Evolutionary conservation across 2,329 filamentous ascomycete species (phyloP).

Genomic region (Lizonia empirigonia): DNA sequence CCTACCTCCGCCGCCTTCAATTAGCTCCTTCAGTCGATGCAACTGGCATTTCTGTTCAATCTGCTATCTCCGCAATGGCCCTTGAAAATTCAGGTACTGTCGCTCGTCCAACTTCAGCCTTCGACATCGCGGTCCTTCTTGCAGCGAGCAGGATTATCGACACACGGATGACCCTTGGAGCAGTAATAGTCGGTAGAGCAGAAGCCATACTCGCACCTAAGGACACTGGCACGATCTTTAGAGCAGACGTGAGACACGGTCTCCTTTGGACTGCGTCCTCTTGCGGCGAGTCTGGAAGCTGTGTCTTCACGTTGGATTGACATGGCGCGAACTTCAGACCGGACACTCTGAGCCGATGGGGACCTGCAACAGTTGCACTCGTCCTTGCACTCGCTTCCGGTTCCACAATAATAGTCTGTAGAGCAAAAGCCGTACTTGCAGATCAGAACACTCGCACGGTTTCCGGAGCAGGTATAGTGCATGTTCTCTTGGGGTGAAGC

Average conservation of each 20-base stretch:
- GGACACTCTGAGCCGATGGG: not conserved
- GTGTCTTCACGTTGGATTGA: not conserved
- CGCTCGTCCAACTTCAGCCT: not conserved
- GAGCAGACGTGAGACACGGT: not conserved
- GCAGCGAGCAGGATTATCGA: slow-evolving; percentile 7
- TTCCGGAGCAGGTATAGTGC: slow-evolving; percentile 7
- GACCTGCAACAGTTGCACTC: not conserved
- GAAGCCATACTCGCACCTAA: slow-evolving; percentile 5
- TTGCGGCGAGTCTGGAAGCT: not conserved
- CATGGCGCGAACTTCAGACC: not conserved
- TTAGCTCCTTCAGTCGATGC: not conserved
- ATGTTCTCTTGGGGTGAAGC: slow-evolving; percentile 4
- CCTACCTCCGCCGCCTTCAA: not conserved
- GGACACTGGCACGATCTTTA: slow-evolving; percentile 5
- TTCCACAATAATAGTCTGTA: slow-evolving; percentile 8
- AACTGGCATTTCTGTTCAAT: not conserved
- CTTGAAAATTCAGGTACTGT: not conserved
- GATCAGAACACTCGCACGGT: slow-evolving; percentile 7
- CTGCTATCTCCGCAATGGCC: not conserved
- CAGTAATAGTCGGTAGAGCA: slow-evolving; percentile 10
- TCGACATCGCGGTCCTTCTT: not conserved
- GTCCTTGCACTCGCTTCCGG: slow-evolving; percentile 2
- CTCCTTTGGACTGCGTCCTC: not conserved
- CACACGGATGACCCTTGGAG: not conserved
- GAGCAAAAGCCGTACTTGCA: slow-evolving; percentile 15